A percentile compares a stretch with the other conserved stretches of the same genome.
phyloP scores from a whole-genome alignment of 331 rosid genomes.

The Pyracantha coccinea region DNA sequence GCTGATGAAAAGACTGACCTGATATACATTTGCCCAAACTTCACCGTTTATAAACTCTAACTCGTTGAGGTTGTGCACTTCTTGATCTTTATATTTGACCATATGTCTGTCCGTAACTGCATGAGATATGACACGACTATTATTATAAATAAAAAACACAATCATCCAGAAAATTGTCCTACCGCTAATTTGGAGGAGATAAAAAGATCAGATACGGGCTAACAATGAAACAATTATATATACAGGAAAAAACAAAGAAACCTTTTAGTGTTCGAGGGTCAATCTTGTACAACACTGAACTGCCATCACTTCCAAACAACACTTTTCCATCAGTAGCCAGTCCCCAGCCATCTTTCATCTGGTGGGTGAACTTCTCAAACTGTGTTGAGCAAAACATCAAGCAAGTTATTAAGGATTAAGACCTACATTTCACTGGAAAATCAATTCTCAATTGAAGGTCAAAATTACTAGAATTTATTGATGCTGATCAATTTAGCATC shows the following conservation, averaged over 20 bases:
- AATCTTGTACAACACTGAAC: conserved; percentile 62
- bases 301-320: conserved; percentile 90
- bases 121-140: conserved; percentile 16
- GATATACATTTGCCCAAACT: conserved; percentile 84
- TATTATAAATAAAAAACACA: background rate
- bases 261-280: conserved; percentile 67
- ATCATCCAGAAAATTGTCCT: background rate
- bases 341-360: conserved; percentile 96
- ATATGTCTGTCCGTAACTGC: conserved; percentile 46
- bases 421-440: background rate
- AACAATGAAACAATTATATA: background rate
- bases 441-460: background rate
- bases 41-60: conserved; percentile 77
- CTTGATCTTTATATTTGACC: conserved; percentile 56
- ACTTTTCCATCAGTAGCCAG: conserved; percentile 81
- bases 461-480: background rate
- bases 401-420: conserved; percentile 10
- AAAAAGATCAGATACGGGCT: background rate
- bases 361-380: conserved; percentile 59
- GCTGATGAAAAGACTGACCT: conserved; percentile 31
- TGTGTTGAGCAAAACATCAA: conserved; percentile 12
- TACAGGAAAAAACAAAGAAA: background rate
- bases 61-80: conserved; percentile 77
- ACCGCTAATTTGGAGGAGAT: background rate
- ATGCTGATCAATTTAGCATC: background rate